Evolutionary conservation across 305 asterid genomes (phyloP).

Genomic region (Coffea humblotiana): DNA sequence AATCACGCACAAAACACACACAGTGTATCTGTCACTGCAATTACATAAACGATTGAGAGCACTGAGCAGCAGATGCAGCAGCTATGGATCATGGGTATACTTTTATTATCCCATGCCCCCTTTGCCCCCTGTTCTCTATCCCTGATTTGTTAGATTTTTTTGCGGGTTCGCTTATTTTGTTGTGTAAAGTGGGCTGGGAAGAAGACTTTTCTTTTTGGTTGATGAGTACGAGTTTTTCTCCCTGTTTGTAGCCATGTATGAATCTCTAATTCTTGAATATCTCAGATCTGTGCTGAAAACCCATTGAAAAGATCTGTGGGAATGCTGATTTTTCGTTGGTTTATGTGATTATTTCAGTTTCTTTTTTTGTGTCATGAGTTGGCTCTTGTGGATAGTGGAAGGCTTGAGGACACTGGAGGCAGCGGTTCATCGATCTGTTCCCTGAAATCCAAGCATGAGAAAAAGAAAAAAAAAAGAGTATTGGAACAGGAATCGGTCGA

Average conservation of each 20-base stretch:
- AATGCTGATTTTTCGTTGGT: not conserved
- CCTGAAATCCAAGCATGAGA: conserved; percentile 20
- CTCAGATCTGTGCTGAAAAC: conserved; percentile 8
- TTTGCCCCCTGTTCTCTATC: not conserved
- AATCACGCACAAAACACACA: conserved; percentile 4
- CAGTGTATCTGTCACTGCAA: not conserved
- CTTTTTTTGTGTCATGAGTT: not conserved
- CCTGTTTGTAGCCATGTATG: not conserved
- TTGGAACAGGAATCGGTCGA: conserved; percentile 35
- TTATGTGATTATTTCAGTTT: not conserved
- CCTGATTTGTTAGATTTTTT: not conserved
- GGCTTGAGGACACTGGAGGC: conserved; percentile 42
- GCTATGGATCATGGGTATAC: not conserved
- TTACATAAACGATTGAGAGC: conserved; percentile 1
- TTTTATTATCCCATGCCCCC: no score
- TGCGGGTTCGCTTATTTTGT: not conserved
- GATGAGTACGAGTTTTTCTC: not conserved
- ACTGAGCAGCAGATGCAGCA: not conserved
- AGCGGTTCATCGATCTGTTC: conserved; percentile 53
- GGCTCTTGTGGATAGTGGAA: not conserved
- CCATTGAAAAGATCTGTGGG: not conserved
- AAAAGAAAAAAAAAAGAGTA: not conserved
- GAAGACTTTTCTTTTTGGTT: not conserved
- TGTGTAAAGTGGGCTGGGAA: not conserved
- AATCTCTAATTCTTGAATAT: not conserved